phyloP scores from a whole-genome alignment of 2,329 filamentous ascomycete genomes.

The Myriosclerotinia curreyana region DNA sequence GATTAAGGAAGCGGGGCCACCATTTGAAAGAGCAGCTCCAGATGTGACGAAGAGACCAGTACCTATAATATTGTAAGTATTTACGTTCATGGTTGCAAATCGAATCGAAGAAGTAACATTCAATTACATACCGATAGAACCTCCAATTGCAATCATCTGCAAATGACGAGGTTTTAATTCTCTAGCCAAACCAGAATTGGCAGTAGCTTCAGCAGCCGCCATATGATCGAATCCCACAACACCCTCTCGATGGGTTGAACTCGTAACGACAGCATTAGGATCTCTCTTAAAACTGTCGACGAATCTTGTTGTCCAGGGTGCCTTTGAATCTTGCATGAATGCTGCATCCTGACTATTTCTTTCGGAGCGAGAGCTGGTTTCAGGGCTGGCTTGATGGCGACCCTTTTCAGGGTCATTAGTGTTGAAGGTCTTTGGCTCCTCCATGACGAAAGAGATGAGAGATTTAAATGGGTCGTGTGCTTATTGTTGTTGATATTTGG shows the following conservation, averaged over 20 bases:
- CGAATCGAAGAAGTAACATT: background rate
- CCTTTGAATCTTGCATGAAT: conserved; percentile 16
- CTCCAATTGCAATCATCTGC: conserved; percentile 55
- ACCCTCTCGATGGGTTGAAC: conserved; percentile 29
- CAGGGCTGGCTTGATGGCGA: background rate
- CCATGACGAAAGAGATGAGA: background rate
- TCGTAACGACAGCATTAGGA: conserved; percentile 47
- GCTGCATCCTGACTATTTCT: background rate
- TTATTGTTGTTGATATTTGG: background rate
- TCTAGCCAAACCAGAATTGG: conserved; percentile 67
- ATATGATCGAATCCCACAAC: conserved; percentile 58
- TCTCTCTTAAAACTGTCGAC: conserved; percentile 37
- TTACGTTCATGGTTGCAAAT: background rate
- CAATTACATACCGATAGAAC: conserved; percentile 31
- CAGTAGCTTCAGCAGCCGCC: conserved; percentile 58
- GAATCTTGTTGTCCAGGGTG: conserved; percentile 31
- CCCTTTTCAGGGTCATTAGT: conserved; percentile 16
- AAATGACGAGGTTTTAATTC: conserved; percentile 53
- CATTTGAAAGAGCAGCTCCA: conserved; percentile 38
- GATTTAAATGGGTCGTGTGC: background rate
- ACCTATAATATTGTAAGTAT: conserved; percentile 58
- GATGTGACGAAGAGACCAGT: conserved; percentile 34
- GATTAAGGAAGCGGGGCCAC: conserved; percentile 40
- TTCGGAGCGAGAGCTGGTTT: background rate
- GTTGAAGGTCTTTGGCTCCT: background rate